Evolutionary conservation across 2,329 filamentous ascomycete species (phyloP), one percentile per base, ranked within the genome.

Genomic region (Penicillium sp.): DNA sequence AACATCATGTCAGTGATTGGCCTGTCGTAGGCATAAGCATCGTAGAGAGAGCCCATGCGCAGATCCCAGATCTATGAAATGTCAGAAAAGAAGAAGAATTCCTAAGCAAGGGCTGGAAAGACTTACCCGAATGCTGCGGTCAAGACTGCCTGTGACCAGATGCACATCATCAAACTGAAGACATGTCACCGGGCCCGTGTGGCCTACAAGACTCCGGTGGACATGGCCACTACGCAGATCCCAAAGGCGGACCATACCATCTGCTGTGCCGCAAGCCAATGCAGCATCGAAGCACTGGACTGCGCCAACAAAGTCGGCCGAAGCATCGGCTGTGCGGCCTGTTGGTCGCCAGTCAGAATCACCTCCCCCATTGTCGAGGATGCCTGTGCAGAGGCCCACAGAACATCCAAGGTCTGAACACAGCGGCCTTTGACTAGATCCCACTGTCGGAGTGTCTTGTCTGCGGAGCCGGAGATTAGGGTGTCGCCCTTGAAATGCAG

Each of bases 371-470:
- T 78, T 4, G 81, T 84, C 33, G 84, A 82, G 9, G 84, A 88
- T 11, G 89, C 89, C 73, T 96, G 91, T 2, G 93, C 91, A 4
- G 93, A 91, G 9, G 93, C 93, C 93, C 93, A 99, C 68, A 99
- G 87, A 6, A 99, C 92, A 71, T 99, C 93, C 41, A 99, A 77
- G 2, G 93, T 99, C 72, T 99, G 93, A 46, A 99, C 88, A 69
- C 93, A 97, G 41, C 93, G 87, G n/a, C 93, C 93, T 68, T 91
- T 96, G 63, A 92, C 88, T 41, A 99, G 79, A 75, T 99, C 93
- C 93, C 93, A 99, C 69, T 99, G 93, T 37, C 93, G 85, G 47
- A 99, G 77, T 1, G 93, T 99, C 78, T 99, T 99, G 74, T 99
- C 93, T 0, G 93, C 87, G 7, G 92, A 97, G 11, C 93, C 93